These are phyloP conservation scores for Neonectria punicea DNA, from an alignment of 2,329 filamentous ascomycete genomes.

Conservation along the genomic window DNA sequence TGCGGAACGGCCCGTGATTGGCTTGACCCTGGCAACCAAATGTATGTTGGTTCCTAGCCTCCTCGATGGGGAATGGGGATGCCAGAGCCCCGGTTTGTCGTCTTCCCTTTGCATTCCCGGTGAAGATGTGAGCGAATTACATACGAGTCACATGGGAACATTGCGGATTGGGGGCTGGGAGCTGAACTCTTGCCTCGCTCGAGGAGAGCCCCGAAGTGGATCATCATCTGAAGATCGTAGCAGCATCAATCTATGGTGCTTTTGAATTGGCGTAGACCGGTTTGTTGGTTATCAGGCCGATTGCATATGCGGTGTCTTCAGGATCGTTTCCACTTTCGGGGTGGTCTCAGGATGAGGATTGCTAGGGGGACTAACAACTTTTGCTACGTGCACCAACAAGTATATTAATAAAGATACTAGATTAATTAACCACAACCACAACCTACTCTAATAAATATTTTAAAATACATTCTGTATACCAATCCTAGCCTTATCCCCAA, in stretches of 20 bases:
- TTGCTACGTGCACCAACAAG: too few species aligned
- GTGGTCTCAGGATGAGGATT: background rate
- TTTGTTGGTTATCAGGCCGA: background rate
- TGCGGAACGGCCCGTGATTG: background rate
- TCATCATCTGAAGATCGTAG: background rate
- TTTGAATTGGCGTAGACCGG: background rate
- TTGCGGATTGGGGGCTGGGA: background rate
- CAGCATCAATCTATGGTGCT: background rate
- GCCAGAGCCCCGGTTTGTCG: background rate
- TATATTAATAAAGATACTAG: too few species aligned
- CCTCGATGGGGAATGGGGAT: background rate
- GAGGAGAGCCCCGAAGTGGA: background rate
- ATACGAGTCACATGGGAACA: background rate
- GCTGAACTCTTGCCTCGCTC: background rate
- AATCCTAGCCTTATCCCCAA: too few species aligned
- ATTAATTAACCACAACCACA: too few species aligned
- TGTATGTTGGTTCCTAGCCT: constrained; percentile 1
- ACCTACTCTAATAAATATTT: too few species aligned
- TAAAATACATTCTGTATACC: too few species aligned
- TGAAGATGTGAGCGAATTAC: background rate
- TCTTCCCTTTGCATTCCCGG: background rate
- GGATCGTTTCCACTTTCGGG: background rate
- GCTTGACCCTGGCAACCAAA: background rate
- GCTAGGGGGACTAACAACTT: too few species aligned
- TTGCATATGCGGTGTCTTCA: background rate